These are phyloP conservation scores for Hypoxylon intermedium DNA, from an alignment of 495 filamentous ascomycete species.

Conservation along the genomic window DNA sequence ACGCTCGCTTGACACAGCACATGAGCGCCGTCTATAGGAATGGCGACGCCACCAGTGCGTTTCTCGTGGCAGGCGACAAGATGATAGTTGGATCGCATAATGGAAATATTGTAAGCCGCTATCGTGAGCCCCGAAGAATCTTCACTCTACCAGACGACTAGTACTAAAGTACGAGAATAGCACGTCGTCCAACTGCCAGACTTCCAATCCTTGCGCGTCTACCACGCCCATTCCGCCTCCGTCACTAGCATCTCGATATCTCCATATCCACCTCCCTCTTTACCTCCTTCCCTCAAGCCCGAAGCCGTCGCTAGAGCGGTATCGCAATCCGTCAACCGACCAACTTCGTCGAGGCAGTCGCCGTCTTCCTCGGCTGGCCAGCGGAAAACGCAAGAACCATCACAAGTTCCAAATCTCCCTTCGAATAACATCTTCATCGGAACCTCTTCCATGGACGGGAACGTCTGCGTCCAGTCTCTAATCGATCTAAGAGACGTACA, in stretches of 20 bases:
- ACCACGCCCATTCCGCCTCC: constrained; percentile 90
- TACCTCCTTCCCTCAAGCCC: constrained; percentile 61
- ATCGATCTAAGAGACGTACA: constrained; percentile 77
- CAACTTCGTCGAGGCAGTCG: constrained; percentile 58
- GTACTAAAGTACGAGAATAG: constrained; percentile 50
- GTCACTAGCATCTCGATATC: constrained; percentile 90
- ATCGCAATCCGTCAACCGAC: constrained; percentile 52
- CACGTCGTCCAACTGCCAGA: constrained; percentile 84
- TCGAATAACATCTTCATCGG: constrained; percentile 91
- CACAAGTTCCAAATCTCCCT: constrained; percentile 67
- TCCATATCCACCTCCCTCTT: constrained; percentile 76
- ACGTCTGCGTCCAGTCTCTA: constrained; percentile 86
- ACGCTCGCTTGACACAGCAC: constrained; percentile 80
- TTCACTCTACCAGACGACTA: background rate
- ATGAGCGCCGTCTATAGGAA: constrained; percentile 85
- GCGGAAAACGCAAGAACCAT: constrained; percentile 55
- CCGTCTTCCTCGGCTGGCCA: constrained; percentile 59
- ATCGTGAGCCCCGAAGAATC: background rate
- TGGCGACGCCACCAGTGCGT: constrained; percentile 90
- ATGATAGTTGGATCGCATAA: constrained; percentile 98
- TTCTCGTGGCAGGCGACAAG: constrained; percentile 90
- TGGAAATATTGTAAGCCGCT: constrained; percentile 85
- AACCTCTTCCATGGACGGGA: constrained; percentile 92
- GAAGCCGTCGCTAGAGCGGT: constrained; percentile 58
- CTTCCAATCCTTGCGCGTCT: constrained; percentile 78